Conservation (phyloP, 169 alveolate species). For the Plasmodium blacklocki region DNA sequence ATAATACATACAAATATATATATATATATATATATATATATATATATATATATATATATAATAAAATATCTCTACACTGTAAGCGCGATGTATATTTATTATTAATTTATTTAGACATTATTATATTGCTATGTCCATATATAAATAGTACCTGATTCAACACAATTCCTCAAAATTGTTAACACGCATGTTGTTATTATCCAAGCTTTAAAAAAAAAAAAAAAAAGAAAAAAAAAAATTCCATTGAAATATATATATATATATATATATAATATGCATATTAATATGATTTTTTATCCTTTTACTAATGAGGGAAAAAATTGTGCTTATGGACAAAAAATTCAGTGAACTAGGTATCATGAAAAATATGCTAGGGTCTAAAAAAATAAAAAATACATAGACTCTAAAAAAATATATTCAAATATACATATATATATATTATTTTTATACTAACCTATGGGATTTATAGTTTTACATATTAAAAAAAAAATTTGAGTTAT, state of each 20-base stretch:
- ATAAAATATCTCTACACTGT: background rate
- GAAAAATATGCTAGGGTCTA: conserved; percentile 60
- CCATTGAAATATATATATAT: background rate
- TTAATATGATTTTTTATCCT: background rate
- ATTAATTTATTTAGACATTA: background rate
- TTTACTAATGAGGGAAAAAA: conserved; percentile 52
- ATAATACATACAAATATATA: too few relatives aligned
- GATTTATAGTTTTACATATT: conserved; percentile 34
- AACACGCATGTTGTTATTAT: conserved; percentile 17
- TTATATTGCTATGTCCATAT: background rate
- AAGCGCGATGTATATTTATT: background rate
- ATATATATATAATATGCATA: background rate
- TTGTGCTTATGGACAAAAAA: conserved; percentile 53
- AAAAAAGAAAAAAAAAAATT: conserved; percentile 7
- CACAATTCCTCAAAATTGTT: conserved; percentile 19
- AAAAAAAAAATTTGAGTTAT: conserved; percentile 38
- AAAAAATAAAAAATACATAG: background rate
- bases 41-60: too few relatives aligned
- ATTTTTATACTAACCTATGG: conserved; percentile 39
- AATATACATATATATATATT: conserved; percentile 1
- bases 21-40: too few relatives aligned
- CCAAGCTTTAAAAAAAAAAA: conserved; percentile 19
- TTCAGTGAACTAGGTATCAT: conserved; percentile 65
- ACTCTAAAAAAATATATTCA: background rate
- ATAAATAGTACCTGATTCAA: conserved; percentile 27